Percentiles rank a stretch among this genome's conserved stretches.
These are phyloP conservation scores for Metschnikowia gruessii DNA, from an alignment of 805 yeast species.

Conservation along the genomic window DNA sequence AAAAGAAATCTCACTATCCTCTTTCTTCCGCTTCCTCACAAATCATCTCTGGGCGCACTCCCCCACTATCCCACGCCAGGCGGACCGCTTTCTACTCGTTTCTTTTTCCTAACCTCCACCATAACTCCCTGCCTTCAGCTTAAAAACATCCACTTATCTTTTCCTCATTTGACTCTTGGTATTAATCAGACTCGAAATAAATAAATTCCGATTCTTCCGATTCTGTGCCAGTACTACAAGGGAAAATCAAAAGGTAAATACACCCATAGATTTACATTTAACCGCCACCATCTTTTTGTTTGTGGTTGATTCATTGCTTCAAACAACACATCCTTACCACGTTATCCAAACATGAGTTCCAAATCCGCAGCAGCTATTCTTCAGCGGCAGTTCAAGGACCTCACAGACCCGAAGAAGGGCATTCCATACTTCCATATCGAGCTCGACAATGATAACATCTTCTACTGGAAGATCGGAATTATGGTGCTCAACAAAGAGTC, in stretches of 20 bases:
- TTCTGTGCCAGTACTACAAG: not conserved
- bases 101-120: constrained; percentile 5
- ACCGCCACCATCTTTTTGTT: constrained; percentile 1
- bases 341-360: constrained; percentile 32
- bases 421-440: constrained; percentile 61
- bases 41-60: constrained; percentile 11
- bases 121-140: not conserved
- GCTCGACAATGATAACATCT: constrained; percentile 54
- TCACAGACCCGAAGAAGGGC: constrained; percentile 86
- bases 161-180: not conserved
- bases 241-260: not conserved
- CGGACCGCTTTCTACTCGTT: constrained; percentile 8
- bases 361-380: constrained; percentile 77
- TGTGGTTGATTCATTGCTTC: not conserved
- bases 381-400: constrained; percentile 90
- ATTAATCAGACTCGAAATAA: not conserved
- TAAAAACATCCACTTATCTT: not conserved
- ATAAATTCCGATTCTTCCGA: not conserved
- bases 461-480: constrained; percentile 80
- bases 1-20: constrained; percentile 8
- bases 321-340: not conserved
- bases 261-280: not conserved
- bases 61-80: constrained; percentile 8
- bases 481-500: constrained; percentile 90
- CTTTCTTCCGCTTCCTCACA: constrained; percentile 9